Base-by-base conservation (phyloP, 2,329 filamentous ascomycete genomes). In the Helotiales sp. region DNA sequence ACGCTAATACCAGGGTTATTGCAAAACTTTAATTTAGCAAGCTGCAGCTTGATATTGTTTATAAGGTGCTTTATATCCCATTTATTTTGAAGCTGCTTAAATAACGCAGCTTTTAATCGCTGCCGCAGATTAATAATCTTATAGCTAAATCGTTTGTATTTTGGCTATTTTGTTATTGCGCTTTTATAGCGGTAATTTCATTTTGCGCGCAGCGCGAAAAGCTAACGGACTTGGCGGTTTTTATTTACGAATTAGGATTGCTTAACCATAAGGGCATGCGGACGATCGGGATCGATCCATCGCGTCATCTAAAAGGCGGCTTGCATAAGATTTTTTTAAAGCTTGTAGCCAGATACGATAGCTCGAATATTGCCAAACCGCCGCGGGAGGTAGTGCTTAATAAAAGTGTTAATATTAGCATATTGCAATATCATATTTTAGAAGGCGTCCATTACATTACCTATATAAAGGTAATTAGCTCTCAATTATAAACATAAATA, bases 31-130 rank as follows among this genome's bases (percentile, higher is more conserved):
- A 61, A 32, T 28, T 45, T n/a, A 63, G 66, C 67, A 50, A 73
- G 67, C 63, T 73, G 63, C 47, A 15, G 63, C 70, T 73, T 63
- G 60, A 72, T 61, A 62, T 73, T 61, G 49, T 69, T 20, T 20
- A 73, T 61, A 24, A 64, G 67, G 61, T 72, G 34, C 61, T 73
- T 60, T 43, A 70, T 24, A 61, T 71, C 67, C 63, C 32, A 72
- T 2, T 40, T n/a, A 1, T 67, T 54, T 64, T 26, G 15, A 34
- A 67, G 6, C 11, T 67, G 11, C 66, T 71, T 70, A 6, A 73
- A 60, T 13, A 72, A 69, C 26, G 47, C 59, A 63, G 60, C 45
- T 49, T 45, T 59, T 37, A 59, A 20, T 17, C 60, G 34, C 64
- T n/a, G n/a, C n/a, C n/a, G n/a, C n/a, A n/a, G n/a, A n/a, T n/a